Base-by-base conservation (phyloP, 257 asterid genomes). In the Rauvolfia tetraphylla region DNA sequence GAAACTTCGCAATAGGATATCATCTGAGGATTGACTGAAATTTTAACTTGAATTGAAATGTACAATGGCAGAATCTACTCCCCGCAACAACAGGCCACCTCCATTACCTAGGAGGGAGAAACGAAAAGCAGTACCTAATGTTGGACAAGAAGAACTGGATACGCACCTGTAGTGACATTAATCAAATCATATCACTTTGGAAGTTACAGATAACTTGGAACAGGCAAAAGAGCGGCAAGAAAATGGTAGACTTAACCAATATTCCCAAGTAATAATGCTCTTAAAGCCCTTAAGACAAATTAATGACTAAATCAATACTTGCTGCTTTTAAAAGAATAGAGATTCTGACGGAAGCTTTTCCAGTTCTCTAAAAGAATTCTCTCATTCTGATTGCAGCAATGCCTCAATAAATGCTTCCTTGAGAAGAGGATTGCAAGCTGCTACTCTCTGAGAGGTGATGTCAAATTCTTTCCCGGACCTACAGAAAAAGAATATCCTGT, bases 391-490 rank as follows among this genome's bases (percentile, higher is more conserved):
- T 76, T 84, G 83, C 75, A 79, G 84, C 85, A 93, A 79, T 68
- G 91, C 95, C 82, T 84, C 90, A 68, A 86, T 78, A 69, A 91
- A 90, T 49, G 87, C 90, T 6, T 85, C 87, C 86, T 89, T 91
- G 65, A 93, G 82, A 58, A 81, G 83, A 66, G 92, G 84, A 74
- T 90, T 91, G 1, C 96, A 85, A 73, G 96, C 97, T 75, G 98
- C 98, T 66, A 91, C 73, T 22, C 96, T 85, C 82, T 88, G 97
- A 71, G 97, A 72, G 18, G 91, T 87, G 84, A 91, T 84, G 69
- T 93, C 90, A 56, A 93, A 89, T 49, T 88, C 88, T 76, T 79
- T 81, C 44, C 95, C 97, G 2, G 95, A 89, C 66, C 97, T 91
- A 87, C 62, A 71, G 27, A 75, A 81, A 29, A 41, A 78, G 57